Conservation (phyloP, 2,329 filamentous ascomycete genomes). For the Colletotrichum kahawae region DNA sequence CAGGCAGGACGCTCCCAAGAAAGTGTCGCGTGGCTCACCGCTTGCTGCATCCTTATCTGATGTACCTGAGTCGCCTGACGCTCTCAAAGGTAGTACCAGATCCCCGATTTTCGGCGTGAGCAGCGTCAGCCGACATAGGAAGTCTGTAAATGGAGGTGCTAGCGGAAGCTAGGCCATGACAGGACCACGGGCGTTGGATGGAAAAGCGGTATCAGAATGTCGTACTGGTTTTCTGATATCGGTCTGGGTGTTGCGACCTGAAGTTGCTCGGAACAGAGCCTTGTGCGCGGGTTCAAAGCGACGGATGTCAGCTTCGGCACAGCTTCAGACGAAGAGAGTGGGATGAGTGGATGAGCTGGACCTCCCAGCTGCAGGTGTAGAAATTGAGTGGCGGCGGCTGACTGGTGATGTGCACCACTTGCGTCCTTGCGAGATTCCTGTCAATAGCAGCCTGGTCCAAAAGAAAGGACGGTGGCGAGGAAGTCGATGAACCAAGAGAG, state of each 20-base stretch:
- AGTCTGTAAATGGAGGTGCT: neutral
- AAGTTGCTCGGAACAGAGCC: neutral
- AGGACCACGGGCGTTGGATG: neutral
- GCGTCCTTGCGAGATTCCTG: neutral
- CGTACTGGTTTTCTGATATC: neutral
- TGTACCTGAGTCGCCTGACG: conserved; percentile 8
- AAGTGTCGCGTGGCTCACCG: conserved; percentile 17
- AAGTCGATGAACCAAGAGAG: neutral
- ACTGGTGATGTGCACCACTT: neutral
- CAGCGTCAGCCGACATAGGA: conserved; percentile 5
- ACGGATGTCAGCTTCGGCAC: conserved; percentile 1
- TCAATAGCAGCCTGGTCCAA: neutral
- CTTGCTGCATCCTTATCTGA: conserved; percentile 9
- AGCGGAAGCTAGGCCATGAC: neutral
- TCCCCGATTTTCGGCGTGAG: neutral
- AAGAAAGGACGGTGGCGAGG: neutral
- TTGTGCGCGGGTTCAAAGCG: neutral
- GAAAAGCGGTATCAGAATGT: neutral
- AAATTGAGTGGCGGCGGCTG: neutral
- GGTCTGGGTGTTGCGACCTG: neutral
- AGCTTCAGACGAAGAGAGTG: neutral
- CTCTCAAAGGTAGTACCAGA: neutral
- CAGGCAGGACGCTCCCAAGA: neutral
- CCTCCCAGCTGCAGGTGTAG: neutral
- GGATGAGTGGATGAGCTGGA: neutral